These are phyloP conservation scores for Lantana camara DNA, from an alignment of 257 asterid genomes.

Conservation along the genomic window DNA sequence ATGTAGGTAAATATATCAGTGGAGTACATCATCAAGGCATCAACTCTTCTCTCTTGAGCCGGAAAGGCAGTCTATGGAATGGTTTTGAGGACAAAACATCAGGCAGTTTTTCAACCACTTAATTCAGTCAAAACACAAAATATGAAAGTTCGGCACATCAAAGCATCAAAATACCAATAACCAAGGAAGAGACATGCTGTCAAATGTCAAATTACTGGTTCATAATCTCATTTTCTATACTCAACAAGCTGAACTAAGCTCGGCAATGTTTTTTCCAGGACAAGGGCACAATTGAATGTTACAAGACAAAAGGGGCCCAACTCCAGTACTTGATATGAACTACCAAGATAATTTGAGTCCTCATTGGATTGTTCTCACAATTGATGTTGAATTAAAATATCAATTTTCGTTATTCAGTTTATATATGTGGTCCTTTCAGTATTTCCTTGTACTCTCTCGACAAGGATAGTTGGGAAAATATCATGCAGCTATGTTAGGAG, in stretches of 20 bases:
- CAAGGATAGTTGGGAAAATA: neutral
- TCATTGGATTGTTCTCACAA: neutral
- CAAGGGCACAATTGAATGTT: slow-evolving; percentile 1
- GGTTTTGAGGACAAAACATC: slow-evolving; percentile 15
- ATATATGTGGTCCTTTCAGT: neutral
- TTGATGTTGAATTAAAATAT: neutral
- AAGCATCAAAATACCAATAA: slow-evolving; percentile 16
- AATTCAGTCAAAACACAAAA: slow-evolving; percentile 5
- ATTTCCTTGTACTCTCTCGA: neutral
- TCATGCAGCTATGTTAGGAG: neutral
- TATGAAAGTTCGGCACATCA: neutral
- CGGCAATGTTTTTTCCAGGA: neutral
- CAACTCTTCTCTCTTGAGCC: slow-evolving; percentile 81
- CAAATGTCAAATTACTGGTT: slow-evolving; percentile 14
- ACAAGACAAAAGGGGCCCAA: neutral
- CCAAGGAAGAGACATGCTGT: neutral
- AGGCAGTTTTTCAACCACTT: slow-evolving; percentile 22
- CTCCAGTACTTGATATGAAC: neutral
- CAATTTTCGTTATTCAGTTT: neutral
- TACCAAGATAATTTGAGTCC: neutral
- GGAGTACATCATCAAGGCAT: slow-evolving; percentile 78
- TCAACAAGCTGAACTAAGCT: neutral
- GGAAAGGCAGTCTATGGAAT: slow-evolving; percentile 83
- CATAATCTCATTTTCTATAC: slow-evolving; percentile 7
- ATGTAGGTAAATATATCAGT: slow-evolving; percentile 72